phyloP scores from a whole-genome alignment of 495 filamentous ascomycete species.

The Daldinia grandis region DNA sequence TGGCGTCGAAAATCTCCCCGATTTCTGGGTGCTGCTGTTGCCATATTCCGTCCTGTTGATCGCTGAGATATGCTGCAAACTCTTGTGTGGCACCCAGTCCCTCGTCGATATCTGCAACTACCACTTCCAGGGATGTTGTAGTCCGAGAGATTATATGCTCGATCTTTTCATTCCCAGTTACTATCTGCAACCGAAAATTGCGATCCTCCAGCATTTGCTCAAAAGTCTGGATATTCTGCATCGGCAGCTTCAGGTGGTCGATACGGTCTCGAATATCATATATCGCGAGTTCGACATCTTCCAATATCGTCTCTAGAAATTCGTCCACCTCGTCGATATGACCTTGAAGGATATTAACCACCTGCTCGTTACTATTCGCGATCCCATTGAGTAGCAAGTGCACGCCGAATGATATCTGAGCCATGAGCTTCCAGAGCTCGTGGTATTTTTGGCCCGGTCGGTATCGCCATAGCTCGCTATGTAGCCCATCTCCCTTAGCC shows the following conservation, averaged over 20 bases:
- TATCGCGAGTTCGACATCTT: slow-evolving; percentile 85
- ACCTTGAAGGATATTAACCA: slow-evolving; percentile 86
- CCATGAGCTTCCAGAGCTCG: slow-evolving; percentile 86
- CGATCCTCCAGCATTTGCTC: slow-evolving; percentile 88
- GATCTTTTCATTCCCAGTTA: slow-evolving; percentile 89
- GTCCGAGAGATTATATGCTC: slow-evolving; percentile 87
- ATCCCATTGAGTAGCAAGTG: slow-evolving; percentile 85
- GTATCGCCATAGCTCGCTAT: slow-evolving; percentile 77
- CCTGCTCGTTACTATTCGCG: slow-evolving; percentile 86
- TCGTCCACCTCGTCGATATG: slow-evolving; percentile 95
- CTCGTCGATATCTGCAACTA: slow-evolving; percentile 78
- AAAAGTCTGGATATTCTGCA: slow-evolving; percentile 84
- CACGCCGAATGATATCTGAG: slow-evolving; percentile 93
- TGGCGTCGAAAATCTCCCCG: slow-evolving; percentile 74
- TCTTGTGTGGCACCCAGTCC: slow-evolving; percentile 79
- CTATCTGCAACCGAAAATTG: slow-evolving; percentile 78
- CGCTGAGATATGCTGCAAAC: slow-evolving; percentile 76
- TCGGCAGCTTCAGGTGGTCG: slow-evolving; percentile 79
- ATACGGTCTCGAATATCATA: slow-evolving; percentile 77
- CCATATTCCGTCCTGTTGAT: slow-evolving; percentile 67
- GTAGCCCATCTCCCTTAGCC: slow-evolving; percentile 64
- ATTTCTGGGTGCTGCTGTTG: slow-evolving; percentile 59
- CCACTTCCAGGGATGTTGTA: slow-evolving; percentile 73
- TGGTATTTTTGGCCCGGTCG: slow-evolving; percentile 73
- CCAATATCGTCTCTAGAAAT: slow-evolving; percentile 83